phyloP scores from a whole-genome alignment of 169 alveolate species.

The Plasmodium gonderi region DNA sequence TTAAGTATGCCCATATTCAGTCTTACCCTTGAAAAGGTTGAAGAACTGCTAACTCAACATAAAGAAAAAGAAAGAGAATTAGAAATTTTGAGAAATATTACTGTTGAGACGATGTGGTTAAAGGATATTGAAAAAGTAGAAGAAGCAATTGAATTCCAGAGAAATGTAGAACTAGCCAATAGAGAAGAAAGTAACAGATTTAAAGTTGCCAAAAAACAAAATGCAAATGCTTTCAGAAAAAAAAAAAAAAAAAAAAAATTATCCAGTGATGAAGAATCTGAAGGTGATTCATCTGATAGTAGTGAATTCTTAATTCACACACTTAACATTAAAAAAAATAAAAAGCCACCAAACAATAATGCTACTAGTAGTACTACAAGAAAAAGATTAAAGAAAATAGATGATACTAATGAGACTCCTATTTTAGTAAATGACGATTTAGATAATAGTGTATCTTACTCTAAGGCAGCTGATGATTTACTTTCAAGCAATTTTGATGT shows the following conservation, averaged over 20 bases:
- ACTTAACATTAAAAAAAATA: constrained; percentile 38
- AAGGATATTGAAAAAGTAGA: constrained; percentile 81
- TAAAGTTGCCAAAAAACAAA: constrained; percentile 54
- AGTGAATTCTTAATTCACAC: constrained; percentile 51
- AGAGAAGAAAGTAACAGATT: constrained; percentile 73
- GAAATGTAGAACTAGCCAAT: constrained; percentile 66
- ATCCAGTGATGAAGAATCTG: constrained; percentile 54
- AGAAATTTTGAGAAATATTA: constrained; percentile 77
- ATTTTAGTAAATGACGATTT: not conserved
- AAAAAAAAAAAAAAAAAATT: constrained; percentile 57
- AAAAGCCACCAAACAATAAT: not conserved
- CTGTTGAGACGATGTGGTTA: constrained; percentile 83
- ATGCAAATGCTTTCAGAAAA: constrained; percentile 7
- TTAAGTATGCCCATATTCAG: constrained; percentile 96
- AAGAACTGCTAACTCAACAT: constrained; percentile 84
- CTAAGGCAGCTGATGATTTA: constrained; percentile 1
- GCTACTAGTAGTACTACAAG: not conserved
- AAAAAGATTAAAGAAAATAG: constrained; percentile 30
- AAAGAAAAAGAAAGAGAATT: constrained; percentile 77
- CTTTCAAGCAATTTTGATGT: not conserved
- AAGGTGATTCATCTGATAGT: constrained; percentile 69
- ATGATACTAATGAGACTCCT: not conserved
- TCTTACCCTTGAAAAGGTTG: constrained; percentile 95
- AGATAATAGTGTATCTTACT: constrained; percentile 9
- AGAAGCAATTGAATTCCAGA: constrained; percentile 75